Base-by-base conservation (phyloP, 2,329 filamentous ascomycete genomes). In the Aureobasidium lini region DNA sequence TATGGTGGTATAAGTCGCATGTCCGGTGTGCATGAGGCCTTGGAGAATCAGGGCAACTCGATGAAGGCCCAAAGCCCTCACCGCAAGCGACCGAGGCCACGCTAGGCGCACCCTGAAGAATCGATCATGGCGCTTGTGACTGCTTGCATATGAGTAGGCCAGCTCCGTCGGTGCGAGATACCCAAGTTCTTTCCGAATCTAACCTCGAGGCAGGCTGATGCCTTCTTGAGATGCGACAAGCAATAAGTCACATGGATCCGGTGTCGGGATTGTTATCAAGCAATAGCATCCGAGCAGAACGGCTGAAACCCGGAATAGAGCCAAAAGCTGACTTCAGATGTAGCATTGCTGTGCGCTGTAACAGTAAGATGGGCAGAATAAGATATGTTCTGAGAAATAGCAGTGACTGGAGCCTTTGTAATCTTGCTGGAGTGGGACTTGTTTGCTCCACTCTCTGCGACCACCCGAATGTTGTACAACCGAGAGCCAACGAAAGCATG, bases 71-170 rank as follows among this genome's bases (percentile, higher is more conserved):
- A 29, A 46, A 56, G 32, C 28, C 13, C 28, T 56, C 52, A 56
- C 39, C 52, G 52, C 52, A 56, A 46, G 52, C 40, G 52, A 46
- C 13, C 31, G 40, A 37, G 31, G 31, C 52, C 11, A 29, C 52
- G 42, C 52, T 44, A 56, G 18, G 31, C 16, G 29, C n/a, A 31
- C 4, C 52, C 37, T 32, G 9, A 36, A 7, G 16, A n/a, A 53
- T 9, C 23, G 16, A 53, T 32, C 29, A 42, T 37, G 34, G 29
- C 37, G 50, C 50, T 53, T 53, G 50, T 53, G 50, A 53, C 36
- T 43, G 50, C 37, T 43, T 53, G 50, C 50, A 53, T 53, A 28
- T 32, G 36, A 34, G 28, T 23, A 43, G 49, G 37, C 28, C 15
- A 39, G 4, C 37, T 11, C 16, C 10, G 10, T 53, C 28, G 32